Evolutionary conservation across 2,329 filamentous ascomycete species (phyloP), one percentile per base, ranked within the genome.

Genomic region (Fonsecaea multimorphosa): DNA sequence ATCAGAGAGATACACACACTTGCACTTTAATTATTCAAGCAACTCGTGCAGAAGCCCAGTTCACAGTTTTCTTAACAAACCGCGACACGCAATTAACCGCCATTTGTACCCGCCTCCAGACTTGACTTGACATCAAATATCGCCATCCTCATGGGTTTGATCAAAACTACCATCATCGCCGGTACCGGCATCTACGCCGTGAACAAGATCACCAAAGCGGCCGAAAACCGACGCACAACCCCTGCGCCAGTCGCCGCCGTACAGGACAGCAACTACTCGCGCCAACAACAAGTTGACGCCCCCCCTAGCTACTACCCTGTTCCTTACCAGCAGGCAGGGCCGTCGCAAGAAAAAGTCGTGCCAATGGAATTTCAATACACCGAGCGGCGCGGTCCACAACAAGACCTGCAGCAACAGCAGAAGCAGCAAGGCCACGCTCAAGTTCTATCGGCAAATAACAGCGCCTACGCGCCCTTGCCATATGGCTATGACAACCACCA

Each of bases 81-180:
- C 24, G 44, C 22, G 22, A 11, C 1, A 24, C 3, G 4, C 9
- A 24, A 24, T n/a, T 40, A 14, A 40, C 5, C 14, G 8, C 14
- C 38, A n/a, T 3, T 12, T 12, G 6, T 2, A 49, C 44, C 22
- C 9, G 22, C 8, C 19, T 7, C 16, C 16, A 44, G n/a, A 19
- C 16, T 9, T 19, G 38, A 44, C 11, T 22, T 4, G 14, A 38
- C 38, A 9, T 19, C 16, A n/a, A n/a, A n/a, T 31, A 31, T 31
- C 3, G 3, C 44, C 12, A 9, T 24, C 8, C 49, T 7, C 27
- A 67, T 67, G 65, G 65, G 65, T 27, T 29, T 67, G 22, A 67
- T 67, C 44, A 67, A 67, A 31, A 46, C 52, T 12, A 61, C 65
- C 16, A 61, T 67, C 38, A 49, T 67, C 14, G 57, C 61, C 19